phyloP scores from a whole-genome alignment of 345 rosid species.

The Sisymbrium altissimum region DNA sequence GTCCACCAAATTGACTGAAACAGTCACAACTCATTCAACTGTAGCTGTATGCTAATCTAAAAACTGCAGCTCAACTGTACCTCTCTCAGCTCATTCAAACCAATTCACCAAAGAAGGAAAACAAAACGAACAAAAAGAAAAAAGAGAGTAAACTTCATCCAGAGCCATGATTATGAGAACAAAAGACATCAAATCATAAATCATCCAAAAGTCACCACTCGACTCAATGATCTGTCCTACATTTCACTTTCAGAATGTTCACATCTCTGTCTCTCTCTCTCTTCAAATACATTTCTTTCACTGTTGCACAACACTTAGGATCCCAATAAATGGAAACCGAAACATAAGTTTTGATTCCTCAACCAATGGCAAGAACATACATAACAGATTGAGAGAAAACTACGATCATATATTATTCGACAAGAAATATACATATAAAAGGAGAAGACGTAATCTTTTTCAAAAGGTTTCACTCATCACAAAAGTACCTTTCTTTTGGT shows the following conservation, averaged over 20 bases:
- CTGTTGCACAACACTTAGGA: neutral
- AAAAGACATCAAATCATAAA: neutral
- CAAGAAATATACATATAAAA: neutral
- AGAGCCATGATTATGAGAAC: neutral
- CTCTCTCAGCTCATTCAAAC: neutral
- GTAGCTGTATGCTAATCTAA: neutral
- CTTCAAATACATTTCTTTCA: neutral
- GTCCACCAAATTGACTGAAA: neutral
- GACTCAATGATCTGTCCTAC: neutral
- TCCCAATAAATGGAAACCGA: neutral
- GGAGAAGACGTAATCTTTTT: neutral
- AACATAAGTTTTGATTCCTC: neutral
- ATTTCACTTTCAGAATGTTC: neutral
- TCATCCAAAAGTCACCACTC: neutral
- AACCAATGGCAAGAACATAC: neutral
- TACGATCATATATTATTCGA: conserved; percentile 15
- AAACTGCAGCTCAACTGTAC: neutral
- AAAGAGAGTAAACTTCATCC: neutral
- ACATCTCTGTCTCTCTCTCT: neutral
- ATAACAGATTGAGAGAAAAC: neutral
- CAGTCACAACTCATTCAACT: neutral
- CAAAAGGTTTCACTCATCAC: neutral
- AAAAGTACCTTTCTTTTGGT: neutral
- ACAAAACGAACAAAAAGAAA: no score
- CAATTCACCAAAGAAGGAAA: neutral